These are phyloP conservation scores for Amanita thiersii DNA, from an alignment of 768 basidiomycete genomes.

Conservation along the genomic window DNA sequence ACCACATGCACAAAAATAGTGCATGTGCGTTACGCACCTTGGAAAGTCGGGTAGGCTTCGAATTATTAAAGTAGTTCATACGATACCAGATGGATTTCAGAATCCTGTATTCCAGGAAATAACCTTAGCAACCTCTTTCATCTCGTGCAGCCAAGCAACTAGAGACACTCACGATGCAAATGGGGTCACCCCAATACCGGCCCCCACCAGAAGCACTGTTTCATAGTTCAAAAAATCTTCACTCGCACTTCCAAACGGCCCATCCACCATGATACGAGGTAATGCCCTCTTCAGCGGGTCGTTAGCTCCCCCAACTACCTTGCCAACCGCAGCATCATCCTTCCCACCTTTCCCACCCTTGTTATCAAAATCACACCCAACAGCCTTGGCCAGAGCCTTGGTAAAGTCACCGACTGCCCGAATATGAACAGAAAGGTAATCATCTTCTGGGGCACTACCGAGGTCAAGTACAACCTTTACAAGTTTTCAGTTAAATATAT, in stretches of 20 bases:
- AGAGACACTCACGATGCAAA: slow-evolving; percentile 74
- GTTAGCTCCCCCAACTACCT: slow-evolving; percentile 48
- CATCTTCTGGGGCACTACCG: slow-evolving; percentile 83
- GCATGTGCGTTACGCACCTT: slow-evolving; percentile 59
- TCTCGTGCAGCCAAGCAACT: neutral
- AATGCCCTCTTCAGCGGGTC: slow-evolving; percentile 64
- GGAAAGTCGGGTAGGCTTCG: slow-evolving; percentile 72
- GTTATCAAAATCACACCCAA: slow-evolving; percentile 78
- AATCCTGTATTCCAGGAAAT: slow-evolving; percentile 58
- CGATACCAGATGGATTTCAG: slow-evolving; percentile 94
- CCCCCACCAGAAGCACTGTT: slow-evolving; percentile 82
- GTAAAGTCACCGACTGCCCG: slow-evolving; percentile 93
- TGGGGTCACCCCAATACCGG: slow-evolving; percentile 94
- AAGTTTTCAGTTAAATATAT: neutral
- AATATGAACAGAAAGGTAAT: slow-evolving; percentile 91
- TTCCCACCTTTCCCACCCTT: slow-evolving; percentile 40
- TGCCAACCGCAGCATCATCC: slow-evolving; percentile 41
- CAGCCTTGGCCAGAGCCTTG: slow-evolving; percentile 63
- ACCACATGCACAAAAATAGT: neutral
- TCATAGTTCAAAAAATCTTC: slow-evolving; percentile 92
- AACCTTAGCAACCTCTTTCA: neutral
- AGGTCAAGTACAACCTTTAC: neutral
- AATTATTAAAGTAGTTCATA: slow-evolving; percentile 78
- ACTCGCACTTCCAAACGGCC: slow-evolving; percentile 87
- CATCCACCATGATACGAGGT: slow-evolving; percentile 93